phyloP scores from a whole-genome alignment of 768 basidiomycete species.

The Tylopilus felleus region DNA sequence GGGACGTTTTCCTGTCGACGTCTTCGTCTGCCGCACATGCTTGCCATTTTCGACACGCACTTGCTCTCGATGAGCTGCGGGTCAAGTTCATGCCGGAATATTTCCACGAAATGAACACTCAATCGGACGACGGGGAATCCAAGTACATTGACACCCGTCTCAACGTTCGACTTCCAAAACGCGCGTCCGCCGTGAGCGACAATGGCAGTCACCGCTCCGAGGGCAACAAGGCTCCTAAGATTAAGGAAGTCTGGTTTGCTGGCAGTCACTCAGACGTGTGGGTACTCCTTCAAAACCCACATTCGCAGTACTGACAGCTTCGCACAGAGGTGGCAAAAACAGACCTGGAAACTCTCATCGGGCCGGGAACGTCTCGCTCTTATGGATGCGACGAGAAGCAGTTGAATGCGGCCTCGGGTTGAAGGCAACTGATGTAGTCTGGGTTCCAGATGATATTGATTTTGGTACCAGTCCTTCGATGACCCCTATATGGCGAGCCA shows the following conservation, averaged over 20 bases:
- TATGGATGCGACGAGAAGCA: slow-evolving; percentile 37
- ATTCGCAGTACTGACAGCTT: neutral
- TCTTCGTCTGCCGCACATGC: slow-evolving; percentile 3
- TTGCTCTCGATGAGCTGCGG: slow-evolving; percentile 14
- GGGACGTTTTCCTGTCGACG: slow-evolving; percentile 7
- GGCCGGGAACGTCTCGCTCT: slow-evolving; percentile 25
- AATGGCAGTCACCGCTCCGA: neutral
- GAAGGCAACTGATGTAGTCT: slow-evolving; percentile 24
- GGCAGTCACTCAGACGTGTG: slow-evolving; percentile 41
- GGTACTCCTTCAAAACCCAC: neutral
- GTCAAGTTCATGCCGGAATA: slow-evolving; percentile 51
- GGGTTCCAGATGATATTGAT: slow-evolving; percentile 27
- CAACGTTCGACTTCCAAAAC: neutral
- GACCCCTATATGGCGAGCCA: slow-evolving; percentile 7
- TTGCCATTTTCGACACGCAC: slow-evolving; percentile 15
- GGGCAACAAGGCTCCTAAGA: slow-evolving; percentile 3
- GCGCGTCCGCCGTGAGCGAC: neutral
- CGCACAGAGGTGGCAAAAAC: slow-evolving; percentile 22
- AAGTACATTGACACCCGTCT: slow-evolving; percentile 4
- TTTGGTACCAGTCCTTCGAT: slow-evolving; percentile 23
- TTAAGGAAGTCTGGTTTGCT: slow-evolving; percentile 69
- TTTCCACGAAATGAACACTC: slow-evolving; percentile 25
- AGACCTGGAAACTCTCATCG: slow-evolving; percentile 20
- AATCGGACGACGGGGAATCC: slow-evolving; percentile 13
- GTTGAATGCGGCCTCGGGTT: slow-evolving; percentile 23